These are phyloP conservation scores for Phaffia australis DNA, from an alignment of 768 basidiomycete species.

Conservation along the genomic window DNA sequence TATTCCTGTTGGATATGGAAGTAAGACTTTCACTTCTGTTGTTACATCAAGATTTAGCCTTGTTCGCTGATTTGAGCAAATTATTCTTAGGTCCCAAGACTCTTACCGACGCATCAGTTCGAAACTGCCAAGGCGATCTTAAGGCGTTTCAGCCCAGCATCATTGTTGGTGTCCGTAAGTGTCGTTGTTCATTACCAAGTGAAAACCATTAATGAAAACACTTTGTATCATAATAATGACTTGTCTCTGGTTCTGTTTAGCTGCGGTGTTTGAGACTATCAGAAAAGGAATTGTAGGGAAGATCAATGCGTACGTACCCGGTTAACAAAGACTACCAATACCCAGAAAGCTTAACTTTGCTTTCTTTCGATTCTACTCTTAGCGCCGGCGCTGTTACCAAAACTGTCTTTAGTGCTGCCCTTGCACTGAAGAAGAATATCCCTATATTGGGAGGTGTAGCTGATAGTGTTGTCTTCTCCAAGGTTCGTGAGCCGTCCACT, in stretches of 20 bases:
- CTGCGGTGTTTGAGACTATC: constrained; percentile 23
- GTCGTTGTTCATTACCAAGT: neutral
- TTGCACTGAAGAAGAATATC: constrained; percentile 33
- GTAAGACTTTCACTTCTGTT: neutral
- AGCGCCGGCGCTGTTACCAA: constrained; percentile 29
- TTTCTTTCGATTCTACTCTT: constrained; percentile 4
- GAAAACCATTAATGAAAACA: neutral
- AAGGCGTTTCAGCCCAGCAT: constrained; percentile 33
- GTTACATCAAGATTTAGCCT: constrained; percentile 9
- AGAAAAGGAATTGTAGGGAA: constrained; percentile 38
- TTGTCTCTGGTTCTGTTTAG: neutral
- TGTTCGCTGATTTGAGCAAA: constrained; percentile 30
- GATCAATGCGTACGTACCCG: constrained; percentile 25
- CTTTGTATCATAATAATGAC: neutral
- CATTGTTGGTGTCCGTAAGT: constrained; percentile 34
- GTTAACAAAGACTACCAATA: no score
- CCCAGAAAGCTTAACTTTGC: no score
- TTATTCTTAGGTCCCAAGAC: constrained; percentile 36
- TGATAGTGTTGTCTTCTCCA: constrained; percentile 34
- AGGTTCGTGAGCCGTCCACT: constrained; percentile 18
- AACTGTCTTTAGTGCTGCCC: constrained; percentile 33
- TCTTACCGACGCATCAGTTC: constrained; percentile 36
- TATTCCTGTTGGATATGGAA: neutral
- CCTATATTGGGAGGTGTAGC: constrained; percentile 32
- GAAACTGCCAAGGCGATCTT: constrained; percentile 36